Evolutionary conservation across 176 grass and related monocot species (phyloP).

Genomic region (Paspalum notatum): DNA sequence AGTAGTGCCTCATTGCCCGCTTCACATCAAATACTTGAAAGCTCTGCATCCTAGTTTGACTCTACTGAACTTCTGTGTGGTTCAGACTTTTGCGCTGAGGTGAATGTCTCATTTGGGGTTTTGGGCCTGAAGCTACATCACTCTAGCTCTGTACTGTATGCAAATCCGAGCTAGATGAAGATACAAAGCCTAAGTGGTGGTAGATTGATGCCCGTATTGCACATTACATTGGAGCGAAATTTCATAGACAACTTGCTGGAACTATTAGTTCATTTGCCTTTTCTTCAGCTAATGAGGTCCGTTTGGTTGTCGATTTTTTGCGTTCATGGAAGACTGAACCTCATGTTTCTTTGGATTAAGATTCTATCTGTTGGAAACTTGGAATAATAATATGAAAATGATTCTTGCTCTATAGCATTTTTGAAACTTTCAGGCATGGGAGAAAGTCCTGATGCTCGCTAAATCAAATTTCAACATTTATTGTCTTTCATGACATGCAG

Average conservation of each 20-base stretch:
- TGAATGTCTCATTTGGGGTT: neutral
- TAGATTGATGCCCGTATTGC: neutral
- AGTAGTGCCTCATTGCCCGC: neutral
- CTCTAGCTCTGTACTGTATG: neutral
- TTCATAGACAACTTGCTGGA: neutral
- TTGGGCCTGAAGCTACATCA: conserved; percentile 19
- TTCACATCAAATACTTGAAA: neutral
- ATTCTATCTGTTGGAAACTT: neutral
- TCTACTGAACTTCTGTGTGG: neutral
- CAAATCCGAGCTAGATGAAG: neutral
- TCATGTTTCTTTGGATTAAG: neutral
- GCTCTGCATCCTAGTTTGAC: neutral
- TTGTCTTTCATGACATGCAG: neutral
- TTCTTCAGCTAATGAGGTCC: neutral
- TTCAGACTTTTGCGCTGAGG: neutral
- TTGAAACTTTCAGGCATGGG: conserved; percentile 12
- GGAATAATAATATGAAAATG: neutral
- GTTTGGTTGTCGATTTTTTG: neutral
- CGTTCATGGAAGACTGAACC: neutral
- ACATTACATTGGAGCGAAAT: neutral
- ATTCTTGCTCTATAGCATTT: neutral
- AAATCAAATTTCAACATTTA: neutral
- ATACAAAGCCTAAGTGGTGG: neutral
- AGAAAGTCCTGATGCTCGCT: neutral
- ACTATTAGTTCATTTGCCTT: neutral